Evolutionary conservation across 2,329 filamentous ascomycete species (phyloP), one percentile per base, ranked within the genome.

Genomic region (Pseudogymnoascus verrucosus): DNA sequence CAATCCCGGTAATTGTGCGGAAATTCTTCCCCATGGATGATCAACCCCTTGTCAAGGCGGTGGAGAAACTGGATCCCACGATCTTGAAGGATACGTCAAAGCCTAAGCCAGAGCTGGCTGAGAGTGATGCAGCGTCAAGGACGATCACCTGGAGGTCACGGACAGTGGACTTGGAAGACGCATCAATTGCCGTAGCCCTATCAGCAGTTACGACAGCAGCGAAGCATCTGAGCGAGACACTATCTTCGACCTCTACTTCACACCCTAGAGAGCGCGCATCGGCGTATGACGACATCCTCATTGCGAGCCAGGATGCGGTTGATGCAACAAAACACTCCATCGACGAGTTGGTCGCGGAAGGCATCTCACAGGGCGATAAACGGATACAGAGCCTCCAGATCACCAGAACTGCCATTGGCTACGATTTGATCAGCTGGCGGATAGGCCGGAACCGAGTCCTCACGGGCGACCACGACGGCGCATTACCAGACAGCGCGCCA

Each of bases 301-400:
- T 89, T 68, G 87, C 92, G 21, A 95, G 91, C 68, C 95, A 98
- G 76, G 93, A 99, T 73, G 91, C 91, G 2, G 91, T 93, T 19
- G 95, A 99, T 76, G 91, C 92, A 4, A 95, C 93, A 0, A 96
- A 96, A 76, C 87, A 89, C 69, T 92, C 92, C 10, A 96, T 97
- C 65, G 93, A 98, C 68, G 95, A 98, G 74, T 80, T 97, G 64
- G 84, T 85, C 61, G 87, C 84, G 65, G 95, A 99, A 74, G 90
- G 91, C 1, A 85, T 96, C 12, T 84, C 90, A 21, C 90, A 91
- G 73, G 87, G 91, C 64, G 93, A 99, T 72, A 78, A 85, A 37
- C 86, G 91, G 64, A 92, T 99, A 87, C 95, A 99, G 76, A 88
- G 92, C 69, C 79, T 99, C 54, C 93, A 96, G 69, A 89, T 99